phyloP scores from a whole-genome alignment of 164 flowering plant genomes.

The Magnolia changhungtana region DNA sequence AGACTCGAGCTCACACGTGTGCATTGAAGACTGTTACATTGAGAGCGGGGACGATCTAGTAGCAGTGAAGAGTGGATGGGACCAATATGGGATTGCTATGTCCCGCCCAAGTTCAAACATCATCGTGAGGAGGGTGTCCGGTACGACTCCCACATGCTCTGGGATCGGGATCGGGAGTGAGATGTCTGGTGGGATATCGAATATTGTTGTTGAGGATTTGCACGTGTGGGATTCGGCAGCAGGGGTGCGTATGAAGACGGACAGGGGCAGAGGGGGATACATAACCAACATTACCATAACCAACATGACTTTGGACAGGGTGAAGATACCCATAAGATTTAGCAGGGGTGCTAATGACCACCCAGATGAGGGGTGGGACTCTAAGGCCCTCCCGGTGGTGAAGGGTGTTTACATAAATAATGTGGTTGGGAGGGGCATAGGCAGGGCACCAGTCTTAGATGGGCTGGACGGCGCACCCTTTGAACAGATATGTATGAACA shows the following conservation, averaged over 20 bases:
- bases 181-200: conserved; percentile 96
- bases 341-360: conserved; percentile 96
- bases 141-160: conserved; percentile 97
- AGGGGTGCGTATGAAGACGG: conserved; percentile 87
- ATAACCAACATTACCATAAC: conserved; percentile 61
- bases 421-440: conserved; percentile 51
- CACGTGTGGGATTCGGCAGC: conserved; percentile 82
- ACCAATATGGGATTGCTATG: conserved; percentile 82
- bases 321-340: conserved; percentile 81
- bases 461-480: conserved; percentile 70
- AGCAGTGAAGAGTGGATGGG: conserved; percentile 99
- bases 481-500: conserved; percentile 65
- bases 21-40: conserved; percentile 94
- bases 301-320: conserved; percentile 71
- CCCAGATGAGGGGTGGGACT: conserved; percentile 88
- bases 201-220: conserved; percentile 60
- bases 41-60: conserved; percentile 99
- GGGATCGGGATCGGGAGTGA: conserved; percentile 98
- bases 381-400: conserved; percentile 68
- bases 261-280: conserved; percentile 88
- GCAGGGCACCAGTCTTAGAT: conserved; percentile 56
- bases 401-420: conserved; percentile 66
- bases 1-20: conserved; percentile 85
- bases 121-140: conserved; percentile 71
- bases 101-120: conserved; percentile 88